These are phyloP conservation scores for Rhizophagus clarus DNA, from an alignment of 192 early-diverging fungal genomes.

Conservation along the genomic window DNA sequence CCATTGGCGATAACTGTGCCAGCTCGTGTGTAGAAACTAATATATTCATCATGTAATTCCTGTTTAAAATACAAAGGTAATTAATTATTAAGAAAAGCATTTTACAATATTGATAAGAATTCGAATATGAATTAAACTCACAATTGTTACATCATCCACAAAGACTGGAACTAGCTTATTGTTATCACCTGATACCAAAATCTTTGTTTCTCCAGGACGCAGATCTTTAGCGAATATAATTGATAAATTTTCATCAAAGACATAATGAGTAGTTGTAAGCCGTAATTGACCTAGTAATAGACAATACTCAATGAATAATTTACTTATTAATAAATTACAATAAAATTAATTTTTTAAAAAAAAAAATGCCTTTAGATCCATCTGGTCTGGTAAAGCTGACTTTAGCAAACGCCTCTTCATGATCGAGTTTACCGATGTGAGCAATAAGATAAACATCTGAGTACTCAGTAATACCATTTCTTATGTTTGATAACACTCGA, in stretches of 20 bases:
- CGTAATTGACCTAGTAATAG: conserved; percentile 6
- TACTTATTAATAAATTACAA: background rate
- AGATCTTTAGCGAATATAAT: conserved; percentile 19
- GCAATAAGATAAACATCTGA: conserved; percentile 22
- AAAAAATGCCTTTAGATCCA: conserved; percentile 12
- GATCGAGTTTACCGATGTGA: conserved; percentile 8
- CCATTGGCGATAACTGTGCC: conserved; percentile 5
- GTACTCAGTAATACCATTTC: background rate
- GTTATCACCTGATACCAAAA: conserved; percentile 1
- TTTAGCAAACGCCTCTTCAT: background rate
- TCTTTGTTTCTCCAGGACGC: conserved; percentile 2
- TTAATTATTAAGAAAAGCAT: background rate
- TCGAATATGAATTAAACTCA: background rate
- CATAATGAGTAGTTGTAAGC: conserved; percentile 13
- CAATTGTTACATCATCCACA: background rate
- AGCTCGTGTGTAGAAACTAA: conserved; percentile 26
- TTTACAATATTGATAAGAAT: background rate
- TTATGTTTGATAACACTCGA: conserved; percentile 5
- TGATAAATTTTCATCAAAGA: conserved; percentile 14
- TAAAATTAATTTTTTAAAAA: background rate
- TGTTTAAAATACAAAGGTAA: background rate
- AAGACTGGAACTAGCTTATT: conserved; percentile 14
- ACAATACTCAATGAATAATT: background rate
- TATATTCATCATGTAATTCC: conserved; percentile 1
- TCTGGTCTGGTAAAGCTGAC: conserved; percentile 9